Percentiles rank a stretch among this genome's conserved stretches.
Conservation (phyloP, 2,329 filamentous ascomycete genomes). For the Aspergillus awamori region DNA sequence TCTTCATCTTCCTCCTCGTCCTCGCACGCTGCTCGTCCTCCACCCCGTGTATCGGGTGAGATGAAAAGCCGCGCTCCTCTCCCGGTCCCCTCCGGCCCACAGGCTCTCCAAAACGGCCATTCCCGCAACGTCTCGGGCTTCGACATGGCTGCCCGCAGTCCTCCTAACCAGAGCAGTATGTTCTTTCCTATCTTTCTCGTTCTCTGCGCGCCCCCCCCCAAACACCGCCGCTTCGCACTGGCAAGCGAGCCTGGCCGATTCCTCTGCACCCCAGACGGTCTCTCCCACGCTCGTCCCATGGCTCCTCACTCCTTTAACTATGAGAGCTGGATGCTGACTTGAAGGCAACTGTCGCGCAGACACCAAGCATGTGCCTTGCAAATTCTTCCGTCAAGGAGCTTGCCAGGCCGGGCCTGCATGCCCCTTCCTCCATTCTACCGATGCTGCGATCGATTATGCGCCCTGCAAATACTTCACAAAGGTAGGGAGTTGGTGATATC, state of each 20-base stretch:
- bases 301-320: too few species aligned
- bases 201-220: neutral
- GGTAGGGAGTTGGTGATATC: constrained; percentile 54
- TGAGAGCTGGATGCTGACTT: neutral
- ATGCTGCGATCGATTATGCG: constrained; percentile 79
- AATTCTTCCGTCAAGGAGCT: constrained; percentile 95
- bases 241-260: neutral
- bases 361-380: constrained; percentile 96
- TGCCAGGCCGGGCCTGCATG: constrained; percentile 96
- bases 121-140: constrained; percentile 46
- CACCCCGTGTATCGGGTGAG: constrained; percentile 37
- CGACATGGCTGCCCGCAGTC: constrained; percentile 51
- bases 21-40: constrained; percentile 28
- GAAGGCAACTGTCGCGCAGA: constrained; percentile 56
- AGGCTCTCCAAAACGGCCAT: constrained; percentile 44
- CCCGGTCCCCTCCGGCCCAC: constrained; percentile 39
- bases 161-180: constrained; percentile 50
- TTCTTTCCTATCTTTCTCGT: constrained; percentile 13
- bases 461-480: constrained; percentile 99
- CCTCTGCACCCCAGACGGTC: neutral
- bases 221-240: too few species aligned
- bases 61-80: constrained; percentile 47
- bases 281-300: neutral
- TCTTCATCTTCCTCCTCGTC: constrained; percentile 20
- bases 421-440: constrained; percentile 92